Evolutionary conservation across 2,329 filamentous ascomycete species (phyloP), one percentile per base, ranked within the genome.

Genomic region (Penicillium capsulatum): DNA sequence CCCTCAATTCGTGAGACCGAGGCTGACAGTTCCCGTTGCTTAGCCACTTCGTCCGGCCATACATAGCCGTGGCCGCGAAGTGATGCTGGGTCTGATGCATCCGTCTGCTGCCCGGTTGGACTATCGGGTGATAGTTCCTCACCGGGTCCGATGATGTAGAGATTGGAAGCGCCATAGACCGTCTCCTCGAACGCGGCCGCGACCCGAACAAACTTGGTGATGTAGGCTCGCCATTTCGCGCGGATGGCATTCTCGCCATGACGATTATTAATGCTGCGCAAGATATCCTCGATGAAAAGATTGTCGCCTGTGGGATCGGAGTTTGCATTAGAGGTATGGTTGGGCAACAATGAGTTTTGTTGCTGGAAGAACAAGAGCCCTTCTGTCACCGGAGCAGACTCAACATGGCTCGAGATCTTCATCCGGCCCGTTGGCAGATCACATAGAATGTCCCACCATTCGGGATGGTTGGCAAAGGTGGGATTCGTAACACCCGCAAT

Each of bases 371-470:
- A 94, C 2, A 83, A 63, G 7, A 92, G 74, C 0, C 91, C 91
- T 55, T 98, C 92, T 0, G 89, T 96, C 3, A 85, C 67, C 1
- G 83, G 79, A 0, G 89, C 85, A 15, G 78, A 67, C 47, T 97
- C 91, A 50, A 97, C 90, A 54, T 82, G 83, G 61, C 79, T 87
- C 58, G 87, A 94, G 57, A 98, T 97, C 67, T 92, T 94, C 73
- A 98, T 89, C 30, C 90, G 82, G 7, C 92, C 92, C 1, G 83
- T 91, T 0, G 90, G 85, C 29, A 98, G 73, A 64, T 98, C 92
- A 64, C 92, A 98, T 9, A 98, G 75, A 7, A 98, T 69, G 65
- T 98, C 92, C 92, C 92, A 98, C 92, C 92, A 98, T 61, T 96
- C 90, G 0, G 86, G 86, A 58, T 97, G 91, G 58, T 89, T 81